Evolutionary conservation across 805 yeast species (phyloP), one percentile per base, ranked within the genome.

Genomic region (Cyberlindnera mrakii): DNA sequence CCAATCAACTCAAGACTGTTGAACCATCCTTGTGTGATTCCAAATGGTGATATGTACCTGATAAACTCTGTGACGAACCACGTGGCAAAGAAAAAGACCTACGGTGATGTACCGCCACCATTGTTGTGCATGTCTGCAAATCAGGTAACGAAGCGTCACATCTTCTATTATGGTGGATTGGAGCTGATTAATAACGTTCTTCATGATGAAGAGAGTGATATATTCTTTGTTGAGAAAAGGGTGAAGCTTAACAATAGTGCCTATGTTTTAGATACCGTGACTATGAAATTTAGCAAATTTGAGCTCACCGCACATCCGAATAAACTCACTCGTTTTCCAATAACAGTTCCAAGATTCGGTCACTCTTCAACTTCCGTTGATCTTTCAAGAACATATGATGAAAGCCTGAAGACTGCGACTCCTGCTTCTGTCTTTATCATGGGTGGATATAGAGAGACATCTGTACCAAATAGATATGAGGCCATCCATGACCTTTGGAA

Each of bases 151-250:
- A 66, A 70, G n/a, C 62, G 77, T 31, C 80, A 80, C 52, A 68
- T 78, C 14, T 70, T 82, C 49, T 71, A 74, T 45, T 82, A 76
- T 55, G 95, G 91, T n/a, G 95, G 93, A 0, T 75, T 82, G 56
- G 75, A 74, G 53, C 54, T 69, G 5, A 48, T 54, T 6, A 57
- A 62, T 6, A 46, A 48, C 10, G 45, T 56, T 3, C 55, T 50
- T 50, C 54, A 30, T 58, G 45, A 47, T 63, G 45, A 63, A 14
- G 76, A 74, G 37, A 66, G 47, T 6, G 43, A 32, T 4, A 49
- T 64, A 3, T 23, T 57, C 30, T 47, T 41, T 20, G 49, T 70
- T 15, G 66, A 70, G 35, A 70, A 72, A 49, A 65, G 67, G 19
- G 63, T 80, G 4, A 61, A 60, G 6, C 51, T 82, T 43, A 81